Evolutionary conservation across 108 stramenopile species (phyloP), one percentile per base, ranked within the genome.

Genomic region (Cyclostephanos tholiformis): DNA sequence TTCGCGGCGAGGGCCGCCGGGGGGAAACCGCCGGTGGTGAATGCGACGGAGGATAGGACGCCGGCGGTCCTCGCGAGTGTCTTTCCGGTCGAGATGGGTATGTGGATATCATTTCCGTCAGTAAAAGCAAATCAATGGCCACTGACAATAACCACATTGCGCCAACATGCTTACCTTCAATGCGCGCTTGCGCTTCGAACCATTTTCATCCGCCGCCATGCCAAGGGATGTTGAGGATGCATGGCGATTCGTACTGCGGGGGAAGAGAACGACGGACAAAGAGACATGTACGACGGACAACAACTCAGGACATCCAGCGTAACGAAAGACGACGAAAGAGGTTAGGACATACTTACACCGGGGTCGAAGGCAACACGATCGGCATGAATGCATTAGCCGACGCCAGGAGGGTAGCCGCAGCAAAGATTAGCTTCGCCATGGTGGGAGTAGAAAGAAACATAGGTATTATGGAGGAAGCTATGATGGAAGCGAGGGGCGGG

Each of bases 21-120:
- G 23, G 90, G 88, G 29, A 84, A 76, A 39, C 87, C 90, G 38
- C 85, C 75, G n/a, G 88, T 82, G n/a, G 87, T 82, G 39, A 91
- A 76, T 8, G 87, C 87, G 36, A 86, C 79, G 17, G 90, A 75
- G 55, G 87, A 85, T 36, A 84, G 69, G 51, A 82, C 88, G 65
- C 90, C 88, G 23, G 87, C 90, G 49, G 87, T 87, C 66, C 86
- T 88, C 50, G 80, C 85, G 44, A 88, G 57, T 49, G 74, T 78
- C 87, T 90, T 23, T 22, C 10, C 14, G 36, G 6, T 9, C n/a
- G n/a, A n/a, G n/a, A n/a, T n/a, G n/a, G n/a, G n/a, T n/a, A n/a
- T n/a, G n/a, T n/a, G n/a, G n/a, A n/a, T n/a, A n/a, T n/a, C 2
- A 32, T n/a, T 26, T 57, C n/a, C 46, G 36, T 25, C 35, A 20